These are phyloP conservation scores for Trichoderma sp. DNA, from an alignment of 2,329 filamentous ascomycete species.

Conservation along the genomic window DNA sequence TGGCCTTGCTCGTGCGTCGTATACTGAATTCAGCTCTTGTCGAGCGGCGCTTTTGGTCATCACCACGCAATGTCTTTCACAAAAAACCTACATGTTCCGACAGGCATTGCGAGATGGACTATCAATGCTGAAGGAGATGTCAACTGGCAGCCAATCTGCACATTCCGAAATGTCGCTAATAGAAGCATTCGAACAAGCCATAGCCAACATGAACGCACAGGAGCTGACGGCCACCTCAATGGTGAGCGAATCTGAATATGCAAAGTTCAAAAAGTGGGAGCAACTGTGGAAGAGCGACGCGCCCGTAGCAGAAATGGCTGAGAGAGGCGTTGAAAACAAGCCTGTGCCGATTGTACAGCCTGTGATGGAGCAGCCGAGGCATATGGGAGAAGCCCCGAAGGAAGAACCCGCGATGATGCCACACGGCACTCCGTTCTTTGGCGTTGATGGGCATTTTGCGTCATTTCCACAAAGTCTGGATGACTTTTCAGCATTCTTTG, in stretches of 20 bases:
- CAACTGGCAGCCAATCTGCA: slow-evolving; percentile 55
- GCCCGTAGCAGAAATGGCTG: slow-evolving; percentile 35
- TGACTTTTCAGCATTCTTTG: slow-evolving; percentile 43
- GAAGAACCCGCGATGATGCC: slow-evolving; percentile 36
- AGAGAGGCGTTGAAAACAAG: slow-evolving; percentile 31
- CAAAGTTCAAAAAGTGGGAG: slow-evolving; percentile 56
- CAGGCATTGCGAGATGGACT: slow-evolving; percentile 54
- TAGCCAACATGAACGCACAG: slow-evolving; percentile 50
- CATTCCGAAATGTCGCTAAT: slow-evolving; percentile 58
- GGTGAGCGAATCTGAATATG: slow-evolving; percentile 52
- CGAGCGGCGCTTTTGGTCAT: slow-evolving; percentile 57
- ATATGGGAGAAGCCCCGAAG: slow-evolving; percentile 31
- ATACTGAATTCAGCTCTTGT: slow-evolving; percentile 60
- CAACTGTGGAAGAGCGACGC: slow-evolving; percentile 51
- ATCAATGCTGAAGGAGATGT: slow-evolving; percentile 57
- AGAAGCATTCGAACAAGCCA: slow-evolving; percentile 55
- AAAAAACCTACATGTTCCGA: slow-evolving; percentile 46
- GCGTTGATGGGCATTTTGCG: slow-evolving; percentile 44
- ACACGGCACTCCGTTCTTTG: slow-evolving; percentile 42
- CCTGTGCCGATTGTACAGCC: slow-evolving; percentile 21
- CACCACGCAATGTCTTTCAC: slow-evolving; percentile 46
- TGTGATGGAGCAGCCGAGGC: slow-evolving; percentile 24
- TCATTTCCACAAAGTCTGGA: slow-evolving; percentile 47
- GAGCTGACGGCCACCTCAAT: slow-evolving; percentile 40
- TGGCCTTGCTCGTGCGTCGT: slow-evolving; percentile 58